These are phyloP conservation scores for Penicillium arizonense DNA, from an alignment of 495 filamentous ascomycete genomes.

Conservation along the genomic window DNA sequence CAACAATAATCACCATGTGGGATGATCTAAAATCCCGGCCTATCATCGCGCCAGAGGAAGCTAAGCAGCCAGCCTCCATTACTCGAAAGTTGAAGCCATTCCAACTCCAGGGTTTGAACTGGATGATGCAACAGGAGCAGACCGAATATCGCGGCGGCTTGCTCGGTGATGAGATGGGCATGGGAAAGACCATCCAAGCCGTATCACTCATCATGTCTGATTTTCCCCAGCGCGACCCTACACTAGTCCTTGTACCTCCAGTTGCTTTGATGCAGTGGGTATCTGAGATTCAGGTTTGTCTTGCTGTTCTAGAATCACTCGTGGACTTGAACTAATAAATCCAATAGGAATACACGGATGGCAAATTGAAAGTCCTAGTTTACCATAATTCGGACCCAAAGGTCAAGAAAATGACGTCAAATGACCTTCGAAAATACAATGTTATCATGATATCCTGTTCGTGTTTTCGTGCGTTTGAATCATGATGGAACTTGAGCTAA, in stretches of 20 bases:
- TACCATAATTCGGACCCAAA: slow-evolving; percentile 85
- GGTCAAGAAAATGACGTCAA: slow-evolving; percentile 67
- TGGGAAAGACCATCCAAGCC: slow-evolving; percentile 98
- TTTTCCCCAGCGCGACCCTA: slow-evolving; percentile 76
- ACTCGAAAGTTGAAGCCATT: slow-evolving; percentile 83
- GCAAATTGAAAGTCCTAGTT: slow-evolving; percentile 82
- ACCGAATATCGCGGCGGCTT: slow-evolving; percentile 83
- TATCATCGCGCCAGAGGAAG: slow-evolving; percentile 60
- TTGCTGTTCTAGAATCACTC: neutral
- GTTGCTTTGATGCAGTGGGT: slow-evolving; percentile 98
- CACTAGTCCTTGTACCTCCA: slow-evolving; percentile 87
- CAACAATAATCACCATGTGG: slow-evolving; percentile 82
- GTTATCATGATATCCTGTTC: slow-evolving; percentile 90
- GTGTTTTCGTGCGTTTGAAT: neutral
- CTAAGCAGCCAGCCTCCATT: slow-evolving; percentile 75
- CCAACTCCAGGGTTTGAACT: slow-evolving; percentile 88
- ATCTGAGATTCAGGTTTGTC: slow-evolving; percentile 70
- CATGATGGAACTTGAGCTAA: too few species aligned
- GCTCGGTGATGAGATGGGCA: slow-evolving; percentile 94
- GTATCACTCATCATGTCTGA: slow-evolving; percentile 98
- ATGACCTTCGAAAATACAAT: slow-evolving; percentile 77
- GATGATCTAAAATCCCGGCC: slow-evolving; percentile 65
- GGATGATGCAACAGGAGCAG: slow-evolving; percentile 89
- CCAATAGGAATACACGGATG: slow-evolving; percentile 75
- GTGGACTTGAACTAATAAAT: neutral